These are phyloP conservation scores for Colletotrichum sp. DNA, from an alignment of 2,329 filamentous ascomycete genomes.

Conservation along the genomic window DNA sequence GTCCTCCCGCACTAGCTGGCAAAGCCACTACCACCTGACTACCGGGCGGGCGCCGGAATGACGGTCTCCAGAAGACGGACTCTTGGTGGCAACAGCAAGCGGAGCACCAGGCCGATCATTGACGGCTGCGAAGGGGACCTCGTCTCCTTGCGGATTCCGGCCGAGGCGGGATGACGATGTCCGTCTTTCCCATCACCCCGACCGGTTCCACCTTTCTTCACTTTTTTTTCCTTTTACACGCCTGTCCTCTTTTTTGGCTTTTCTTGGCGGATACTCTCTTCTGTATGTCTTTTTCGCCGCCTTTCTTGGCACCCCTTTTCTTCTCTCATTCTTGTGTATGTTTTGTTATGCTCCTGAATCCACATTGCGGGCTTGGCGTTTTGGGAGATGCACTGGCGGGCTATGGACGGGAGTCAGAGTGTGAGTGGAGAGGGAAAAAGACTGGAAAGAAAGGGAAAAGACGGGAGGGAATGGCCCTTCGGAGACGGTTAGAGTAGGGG, in stretches of 20 bases:
- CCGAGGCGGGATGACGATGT: background rate
- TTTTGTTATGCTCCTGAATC: background rate
- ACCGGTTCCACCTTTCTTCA: background rate
- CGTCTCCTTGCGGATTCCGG: background rate
- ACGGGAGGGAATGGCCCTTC: background rate
- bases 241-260: background rate
- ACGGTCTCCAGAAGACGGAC: background rate
- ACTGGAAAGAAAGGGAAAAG: background rate
- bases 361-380: conserved; percentile 17
- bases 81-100: background rate
- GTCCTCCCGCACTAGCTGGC: conserved; percentile 5
- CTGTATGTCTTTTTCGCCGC: background rate
- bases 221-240: background rate
- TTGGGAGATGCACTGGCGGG: conserved; percentile 2
- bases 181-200: background rate
- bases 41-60: background rate
- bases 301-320: background rate
- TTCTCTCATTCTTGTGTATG: background rate
- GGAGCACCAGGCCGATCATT: background rate
- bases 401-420: background rate
- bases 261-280: background rate
- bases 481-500: background rate
- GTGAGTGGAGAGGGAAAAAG: background rate
- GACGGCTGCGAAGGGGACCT: background rate
- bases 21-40: conserved; percentile 14